A percentile compares a stretch with the other conserved stretches of the same genome.
These are phyloP conservation scores for Eucalyptus curtisii DNA, from an alignment of 345 rosid species.

Conservation along the genomic window DNA sequence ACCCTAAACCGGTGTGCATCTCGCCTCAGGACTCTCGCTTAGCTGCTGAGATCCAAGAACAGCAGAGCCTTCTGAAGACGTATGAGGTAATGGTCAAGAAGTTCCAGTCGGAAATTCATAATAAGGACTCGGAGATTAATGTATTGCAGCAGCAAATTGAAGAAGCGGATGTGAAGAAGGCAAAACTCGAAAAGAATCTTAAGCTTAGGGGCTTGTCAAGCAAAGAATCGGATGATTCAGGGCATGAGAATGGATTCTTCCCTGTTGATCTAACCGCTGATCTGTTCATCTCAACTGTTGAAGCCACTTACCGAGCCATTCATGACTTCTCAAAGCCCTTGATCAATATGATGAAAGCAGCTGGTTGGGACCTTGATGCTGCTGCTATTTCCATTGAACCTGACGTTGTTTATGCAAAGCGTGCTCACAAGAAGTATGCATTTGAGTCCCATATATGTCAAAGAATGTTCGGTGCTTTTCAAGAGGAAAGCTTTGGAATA, in stretches of 20 bases:
- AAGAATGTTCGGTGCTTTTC: constrained; percentile 7
- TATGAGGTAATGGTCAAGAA: constrained; percentile 14
- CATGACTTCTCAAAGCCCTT: constrained; percentile 12
- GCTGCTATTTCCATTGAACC: constrained; percentile 14
- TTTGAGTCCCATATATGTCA: constrained; percentile 14
- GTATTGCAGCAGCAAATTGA: constrained; percentile 8
- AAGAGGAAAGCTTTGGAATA: constrained; percentile 7
- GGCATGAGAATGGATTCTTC: not conserved
- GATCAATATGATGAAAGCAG: constrained; percentile 15
- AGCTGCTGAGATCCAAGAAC: constrained; percentile 14
- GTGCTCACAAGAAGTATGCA: constrained; percentile 14
- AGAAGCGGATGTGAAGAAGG: constrained; percentile 4
- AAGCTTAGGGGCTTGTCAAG: constrained; percentile 8
- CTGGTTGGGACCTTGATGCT: constrained; percentile 15
- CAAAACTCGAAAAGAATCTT: constrained; percentile 8
- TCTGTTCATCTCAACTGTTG: constrained; percentile 3
- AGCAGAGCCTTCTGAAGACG: constrained; percentile 10
- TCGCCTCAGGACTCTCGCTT: constrained; percentile 13
- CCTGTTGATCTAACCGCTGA: constrained; percentile 8
- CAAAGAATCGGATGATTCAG: constrained; percentile 3
- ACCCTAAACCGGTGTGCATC: constrained; percentile 3
- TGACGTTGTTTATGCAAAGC: constrained; percentile 5
- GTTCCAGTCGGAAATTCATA: constrained; percentile 10
- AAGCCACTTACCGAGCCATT: constrained; percentile 4
- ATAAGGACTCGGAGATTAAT: constrained; percentile 3